Evolutionary conservation across 176 grass and related monocot species (phyloP).

Genomic region (Carex parvula): DNA sequence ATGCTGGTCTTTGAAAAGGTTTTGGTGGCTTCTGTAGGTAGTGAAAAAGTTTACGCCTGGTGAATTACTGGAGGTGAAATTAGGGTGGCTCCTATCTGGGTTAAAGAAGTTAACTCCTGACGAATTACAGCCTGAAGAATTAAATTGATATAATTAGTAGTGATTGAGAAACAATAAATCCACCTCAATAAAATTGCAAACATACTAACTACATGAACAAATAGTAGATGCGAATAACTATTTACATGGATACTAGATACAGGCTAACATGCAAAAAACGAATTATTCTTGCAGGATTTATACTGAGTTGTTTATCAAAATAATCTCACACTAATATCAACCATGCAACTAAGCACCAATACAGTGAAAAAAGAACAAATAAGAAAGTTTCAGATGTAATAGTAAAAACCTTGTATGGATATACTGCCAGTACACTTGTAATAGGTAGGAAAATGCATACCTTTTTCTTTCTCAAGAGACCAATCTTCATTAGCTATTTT

Average conservation of each 20-base stretch:
- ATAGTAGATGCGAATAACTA: background rate
- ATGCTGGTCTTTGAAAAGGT: constrained; percentile 9
- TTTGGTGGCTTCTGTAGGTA: constrained; percentile 17
- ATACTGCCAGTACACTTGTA: background rate
- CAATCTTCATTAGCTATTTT: constrained; percentile 37
- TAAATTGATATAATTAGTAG: background rate
- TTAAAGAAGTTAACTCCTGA: constrained; percentile 5
- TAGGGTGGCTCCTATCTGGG: background rate
- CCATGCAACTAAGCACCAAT: background rate
- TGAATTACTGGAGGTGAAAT: background rate
- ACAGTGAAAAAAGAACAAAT: background rate
- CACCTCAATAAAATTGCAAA: background rate
- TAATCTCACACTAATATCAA: background rate
- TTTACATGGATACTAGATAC: background rate
- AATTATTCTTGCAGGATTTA: background rate
- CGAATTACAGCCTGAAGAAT: background rate
- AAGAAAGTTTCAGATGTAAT: background rate
- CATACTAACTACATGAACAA: background rate
- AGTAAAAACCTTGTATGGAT: background rate
- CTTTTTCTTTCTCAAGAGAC: constrained; percentile 47
- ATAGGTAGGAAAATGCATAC: constrained; percentile 26
- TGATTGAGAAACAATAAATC: background rate
- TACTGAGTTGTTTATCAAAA: background rate
- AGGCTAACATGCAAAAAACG: background rate
- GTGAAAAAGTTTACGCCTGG: background rate